These are phyloP conservation scores for Withania somnifera DNA, from an alignment of 305 asterid species.

Conservation along the genomic window DNA sequence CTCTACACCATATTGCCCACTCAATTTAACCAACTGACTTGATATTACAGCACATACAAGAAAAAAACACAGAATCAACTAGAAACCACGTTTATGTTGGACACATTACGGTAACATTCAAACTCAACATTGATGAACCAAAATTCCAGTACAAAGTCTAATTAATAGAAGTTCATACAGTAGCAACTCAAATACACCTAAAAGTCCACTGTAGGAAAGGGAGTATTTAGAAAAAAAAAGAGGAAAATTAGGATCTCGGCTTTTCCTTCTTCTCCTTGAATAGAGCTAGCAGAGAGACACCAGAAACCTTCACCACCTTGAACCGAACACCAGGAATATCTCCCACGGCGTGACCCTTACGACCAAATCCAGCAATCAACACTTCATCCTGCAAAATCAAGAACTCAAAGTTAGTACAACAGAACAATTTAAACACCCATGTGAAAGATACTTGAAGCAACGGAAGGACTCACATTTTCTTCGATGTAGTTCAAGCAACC, in stretches of 20 bases:
- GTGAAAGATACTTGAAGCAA: not conserved
- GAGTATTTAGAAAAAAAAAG: not conserved
- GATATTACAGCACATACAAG: not conserved
- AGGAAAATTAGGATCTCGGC: slow-evolving; percentile 40
- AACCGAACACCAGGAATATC: slow-evolving; percentile 69
- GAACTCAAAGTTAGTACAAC: not conserved
- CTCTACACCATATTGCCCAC: too few species aligned
- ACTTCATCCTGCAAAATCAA: slow-evolving; percentile 46
- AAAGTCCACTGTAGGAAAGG: not conserved
- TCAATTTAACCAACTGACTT: not conserved
- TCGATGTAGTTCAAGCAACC: slow-evolving; percentile 58
- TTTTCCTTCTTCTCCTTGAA: slow-evolving; percentile 66
- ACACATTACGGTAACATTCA: not conserved
- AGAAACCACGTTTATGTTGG: not conserved
- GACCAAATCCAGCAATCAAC: slow-evolving; percentile 73
- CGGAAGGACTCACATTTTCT: slow-evolving; percentile 32
- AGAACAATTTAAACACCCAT: not conserved
- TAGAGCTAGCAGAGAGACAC: slow-evolving; percentile 54
- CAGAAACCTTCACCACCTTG: slow-evolving; percentile 71
- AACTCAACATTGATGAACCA: not conserved
- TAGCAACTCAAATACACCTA: not conserved
- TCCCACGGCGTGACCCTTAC: slow-evolving; percentile 72
- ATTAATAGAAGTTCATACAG: slow-evolving; percentile 1
- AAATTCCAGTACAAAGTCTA: slow-evolving; percentile 11
- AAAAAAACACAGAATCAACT: not conserved